These are phyloP conservation scores for Ophiostoma fasciatum DNA, from an alignment of 2,329 filamentous ascomycete genomes.

Conservation along the genomic window DNA sequence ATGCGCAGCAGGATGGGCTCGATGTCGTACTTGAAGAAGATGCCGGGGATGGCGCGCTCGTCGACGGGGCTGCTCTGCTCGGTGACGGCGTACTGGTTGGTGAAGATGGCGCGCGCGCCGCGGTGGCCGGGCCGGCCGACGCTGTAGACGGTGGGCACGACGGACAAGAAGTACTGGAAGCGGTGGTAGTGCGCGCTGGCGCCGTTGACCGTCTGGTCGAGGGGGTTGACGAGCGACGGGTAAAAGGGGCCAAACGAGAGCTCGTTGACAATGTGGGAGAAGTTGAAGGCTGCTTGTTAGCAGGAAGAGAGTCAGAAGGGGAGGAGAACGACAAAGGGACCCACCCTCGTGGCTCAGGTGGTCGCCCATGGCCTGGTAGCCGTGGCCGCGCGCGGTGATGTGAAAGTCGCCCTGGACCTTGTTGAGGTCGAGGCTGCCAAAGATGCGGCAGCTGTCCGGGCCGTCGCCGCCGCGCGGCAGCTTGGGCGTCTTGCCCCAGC, in stretches of 20 bases:
- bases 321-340: conserved; percentile 15
- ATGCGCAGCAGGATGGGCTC: conserved; percentile 85
- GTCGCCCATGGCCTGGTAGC: conserved; percentile 66
- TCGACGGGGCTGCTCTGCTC: conserved; percentile 62
- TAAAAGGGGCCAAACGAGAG: conserved; percentile 97
- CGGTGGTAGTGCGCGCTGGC: conserved; percentile 76
- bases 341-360: conserved; percentile 73
- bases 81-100: conserved; percentile 96
- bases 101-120: conserved; percentile 52
- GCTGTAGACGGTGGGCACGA: conserved; percentile 90
- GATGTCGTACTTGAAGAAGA: conserved; percentile 99
- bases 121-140: conserved; percentile 28
- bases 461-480: conserved; percentile 32
- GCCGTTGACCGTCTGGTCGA: conserved; percentile 74
- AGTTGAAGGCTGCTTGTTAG: conserved; percentile 63
- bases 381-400: conserved; percentile 87
- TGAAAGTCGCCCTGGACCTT: conserved; percentile 98
- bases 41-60: conserved; percentile 63
- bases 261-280: conserved; percentile 91
- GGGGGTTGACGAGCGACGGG: conserved; percentile 80
- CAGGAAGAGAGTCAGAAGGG: neutral
- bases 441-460: conserved; percentile 81
- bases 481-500: conserved; percentile 61
- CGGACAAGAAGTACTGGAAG: conserved; percentile 93
- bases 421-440: conserved; percentile 79